Percentiles rank a stretch among this genome's conserved stretches.
phyloP scores from a whole-genome alignment of 2,329 filamentous ascomycete species.

The Fusarium succisae region DNA sequence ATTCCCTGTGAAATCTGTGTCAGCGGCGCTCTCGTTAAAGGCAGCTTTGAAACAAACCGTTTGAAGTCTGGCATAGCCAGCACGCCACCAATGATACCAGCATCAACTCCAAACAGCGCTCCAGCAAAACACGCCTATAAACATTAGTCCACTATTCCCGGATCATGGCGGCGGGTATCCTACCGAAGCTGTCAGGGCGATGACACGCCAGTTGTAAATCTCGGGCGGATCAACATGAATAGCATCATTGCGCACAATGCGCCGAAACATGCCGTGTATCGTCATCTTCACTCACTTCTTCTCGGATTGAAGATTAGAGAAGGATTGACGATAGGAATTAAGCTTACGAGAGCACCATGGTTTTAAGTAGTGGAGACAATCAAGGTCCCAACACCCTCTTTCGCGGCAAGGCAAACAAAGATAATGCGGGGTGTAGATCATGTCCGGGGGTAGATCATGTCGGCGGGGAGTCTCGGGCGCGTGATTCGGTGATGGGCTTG shows the following conservation, averaged over 20 bases:
- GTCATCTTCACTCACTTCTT: constrained; percentile 18
- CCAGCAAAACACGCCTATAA: constrained; percentile 32
- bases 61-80: constrained; percentile 42
- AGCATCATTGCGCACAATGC: constrained; percentile 65
- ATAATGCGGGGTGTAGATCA: constrained; percentile 8
- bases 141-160: neutral
- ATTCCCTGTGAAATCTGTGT: constrained; percentile 15
- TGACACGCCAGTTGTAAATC: constrained; percentile 77
- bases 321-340: neutral
- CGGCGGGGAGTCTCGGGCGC: constrained; percentile 17
- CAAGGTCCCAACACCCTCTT: neutral
- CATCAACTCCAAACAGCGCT: constrained; percentile 41
- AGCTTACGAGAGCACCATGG: constrained; percentile 7
- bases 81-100: constrained; percentile 44
- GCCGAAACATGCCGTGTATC: constrained; percentile 36
- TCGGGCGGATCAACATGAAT: constrained; percentile 73
- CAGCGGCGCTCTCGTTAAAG: fast-evolving
- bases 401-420: neutral
- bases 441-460: neutral
- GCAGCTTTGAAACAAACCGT: neutral
- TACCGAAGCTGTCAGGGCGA: constrained; percentile 67
- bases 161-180: fast-evolving
- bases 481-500: neutral
- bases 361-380: constrained; percentile 30
- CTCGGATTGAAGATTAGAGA: neutral